A percentile compares a stretch with the other conserved stretches of the same genome.
Conservation (phyloP, 202 grass and related monocot species). For the Dendrocalamus latiflorus region DNA sequence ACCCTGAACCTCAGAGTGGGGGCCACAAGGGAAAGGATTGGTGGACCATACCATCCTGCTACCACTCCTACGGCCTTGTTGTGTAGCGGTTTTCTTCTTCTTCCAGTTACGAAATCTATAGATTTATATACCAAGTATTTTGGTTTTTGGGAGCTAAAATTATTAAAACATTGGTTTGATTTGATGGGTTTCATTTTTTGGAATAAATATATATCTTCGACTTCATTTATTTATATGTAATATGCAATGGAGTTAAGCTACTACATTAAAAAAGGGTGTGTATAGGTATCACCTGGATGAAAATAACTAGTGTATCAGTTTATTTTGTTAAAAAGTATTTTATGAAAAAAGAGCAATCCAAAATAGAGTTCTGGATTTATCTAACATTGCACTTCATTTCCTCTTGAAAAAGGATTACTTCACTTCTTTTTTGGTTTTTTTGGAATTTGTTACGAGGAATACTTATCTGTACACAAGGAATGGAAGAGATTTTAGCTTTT, state of each 20-base stretch:
- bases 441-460: neutral
- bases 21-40: no score
- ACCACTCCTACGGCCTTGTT: no score
- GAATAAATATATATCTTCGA: neutral
- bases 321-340: neutral
- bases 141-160: rapidly evolving
- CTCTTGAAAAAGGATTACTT: neutral
- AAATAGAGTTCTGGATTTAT: neutral
- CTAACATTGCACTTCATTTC: neutral
- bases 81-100: no score
- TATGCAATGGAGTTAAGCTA: neutral
- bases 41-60: no score
- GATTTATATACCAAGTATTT: rapidly evolving
- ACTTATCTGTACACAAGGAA: neutral
- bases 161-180: neutral
- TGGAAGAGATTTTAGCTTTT: neutral
- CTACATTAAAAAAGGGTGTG: no score
- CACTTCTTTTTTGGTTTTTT: neutral
- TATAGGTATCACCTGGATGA: no score
- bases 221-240: neutral
- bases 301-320: neutral
- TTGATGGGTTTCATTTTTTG: neutral
- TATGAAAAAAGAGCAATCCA: neutral
- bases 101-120: no score
- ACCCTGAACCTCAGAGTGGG: neutral